Evolutionary conservation across 768 basidiomycete genomes (phyloP), one percentile per base, ranked within the genome.

Genomic region (Obba rivulosa): DNA sequence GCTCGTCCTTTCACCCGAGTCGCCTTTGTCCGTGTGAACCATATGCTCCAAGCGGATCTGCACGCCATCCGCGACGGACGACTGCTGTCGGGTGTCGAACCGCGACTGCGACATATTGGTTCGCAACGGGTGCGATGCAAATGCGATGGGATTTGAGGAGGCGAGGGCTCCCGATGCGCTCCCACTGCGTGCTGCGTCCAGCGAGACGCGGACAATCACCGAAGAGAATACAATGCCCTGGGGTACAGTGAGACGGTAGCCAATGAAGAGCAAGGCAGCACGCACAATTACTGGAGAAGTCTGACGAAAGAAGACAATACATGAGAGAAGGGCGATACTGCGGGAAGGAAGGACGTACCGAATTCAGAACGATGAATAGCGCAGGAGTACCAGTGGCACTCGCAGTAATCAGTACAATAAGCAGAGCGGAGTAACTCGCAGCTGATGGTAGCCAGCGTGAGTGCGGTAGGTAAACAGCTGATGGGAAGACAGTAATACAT

Each of bases 151-250:
- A 31, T 5, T 31, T 13, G 28, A 31, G 28, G 28, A 31, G 7
- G 28, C 28, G 7, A 31, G 5, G 28, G 28, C 28, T 7, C 28
- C 28, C 7, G 28, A 31, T 13, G 28, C 7, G 13, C 28, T 13
- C 13, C 28, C 7, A 13, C 28, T 31, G 13, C 28, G 28, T 31
- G 28, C 28, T 13, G 28, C 28, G 25, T 51, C 46, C 4, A 18
- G 22, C 3, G 51, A 52, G 3, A 62, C 53, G 23, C 60, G 62
- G 24, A 62, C 54, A 41, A 63, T 62, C 7, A 63, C 58, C 34
- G 53, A 57, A 35, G 62, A 61, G 43, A 62, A 63, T 21, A 54
- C 36, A 34, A 45, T 45, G 25, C 51, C 51, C 42, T 48, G 34
- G 16, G 39, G 17, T 34, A 36, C 21, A 34, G 18, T 36, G 4